Evolutionary conservation across 2,329 filamentous ascomycete species (phyloP), one percentile per base, ranked within the genome.

Genomic region (Dactylellina drechsleri): DNA sequence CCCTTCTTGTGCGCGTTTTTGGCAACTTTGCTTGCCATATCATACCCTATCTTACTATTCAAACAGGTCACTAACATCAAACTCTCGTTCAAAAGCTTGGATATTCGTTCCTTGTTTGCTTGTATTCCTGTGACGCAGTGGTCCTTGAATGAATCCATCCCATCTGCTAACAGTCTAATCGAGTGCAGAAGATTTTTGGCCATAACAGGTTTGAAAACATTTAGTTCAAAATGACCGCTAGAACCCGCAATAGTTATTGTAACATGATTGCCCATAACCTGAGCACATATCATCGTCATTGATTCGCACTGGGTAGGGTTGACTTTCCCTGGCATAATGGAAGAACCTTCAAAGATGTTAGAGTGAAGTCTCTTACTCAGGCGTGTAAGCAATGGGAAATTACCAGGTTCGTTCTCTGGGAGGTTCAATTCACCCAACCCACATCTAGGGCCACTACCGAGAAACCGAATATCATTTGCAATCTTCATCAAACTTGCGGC

Each of bases 1-100:
- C 93, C 93, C 88, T 98, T 98, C 88, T 97, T 97, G 86, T 99
- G 95, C 15, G 95, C 95, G 81, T 99, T 96, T 90, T 97, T 97
- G 81, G 93, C 93, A 23, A 97, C 93, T 86, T 96, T 96, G 83
- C 90, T 93, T 61, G 93, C 93, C 92, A 96, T 96, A 82, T 97
- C 93, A 83, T 97, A 97, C 75, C 93, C 94, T 81, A 98, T 97
- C 83, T 96, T 92, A 79, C 93, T 93, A 87, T 97, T 97, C 77
- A 98, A 87, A 86, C 94, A 97, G 78, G 95, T 99, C 41, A 98
- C 95, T 78, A 98, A 88, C 95, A 99, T 99, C 80, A 99, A 87
- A 81, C 92, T 96, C 85, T 99, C 93, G 85, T 96, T 93, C 85
- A 99, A 89, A 79, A 99, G 91, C 81, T 88, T 90, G 68, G 87